Conservation (phyloP, 129 eudicot species). For the sunflower (Helianthus annuus) region HanXRQr2.0-SUNRISE NC_035440.2:30306287-30306786, state of each 20-base stretch:
- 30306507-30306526: not conserved
- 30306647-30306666: not conserved
- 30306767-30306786: constrained; percentile 81
- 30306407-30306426: constrained; percentile 69
- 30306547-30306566: constrained; percentile 85
- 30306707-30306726: not conserved
- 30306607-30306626: constrained; percentile 80
- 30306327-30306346: not conserved
- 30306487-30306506: no score
- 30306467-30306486: not conserved
- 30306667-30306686: not conserved
- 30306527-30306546: constrained; percentile 11
- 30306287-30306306: not conserved
- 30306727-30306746: not conserved
- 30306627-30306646: constrained; percentile 53
- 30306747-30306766: not conserved
- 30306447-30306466: constrained; percentile 92
- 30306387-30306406: constrained; percentile 59
- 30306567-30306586: constrained; percentile 82
- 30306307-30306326: not conserved
- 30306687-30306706: not conserved
- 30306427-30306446: constrained; percentile 77
- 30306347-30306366: not conserved
- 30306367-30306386: not conserved
- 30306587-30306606: constrained; percentile 81